These are phyloP conservation scores for Ophiosphaerella herpotricha DNA, from an alignment of 2,329 filamentous ascomycete genomes.

Conservation along the genomic window DNA sequence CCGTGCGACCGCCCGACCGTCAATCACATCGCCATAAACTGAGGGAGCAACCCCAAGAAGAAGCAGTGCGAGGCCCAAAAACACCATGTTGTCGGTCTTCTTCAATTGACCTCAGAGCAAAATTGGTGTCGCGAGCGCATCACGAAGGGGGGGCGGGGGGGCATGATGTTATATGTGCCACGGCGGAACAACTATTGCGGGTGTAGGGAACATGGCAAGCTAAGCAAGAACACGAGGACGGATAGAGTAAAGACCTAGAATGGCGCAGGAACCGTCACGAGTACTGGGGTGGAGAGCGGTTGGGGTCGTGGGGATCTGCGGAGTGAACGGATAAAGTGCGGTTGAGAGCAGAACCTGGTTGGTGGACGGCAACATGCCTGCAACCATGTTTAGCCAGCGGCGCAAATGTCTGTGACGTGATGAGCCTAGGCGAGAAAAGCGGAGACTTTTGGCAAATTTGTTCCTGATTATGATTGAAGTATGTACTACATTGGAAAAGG, in stretches of 20 bases:
- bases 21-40: conserved; percentile 13
- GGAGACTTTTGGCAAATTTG: background rate
- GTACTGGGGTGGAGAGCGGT: conserved; percentile 25
- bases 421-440: background rate
- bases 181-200: conserved; percentile 20
- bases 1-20: conserved; percentile 5
- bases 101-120: background rate
- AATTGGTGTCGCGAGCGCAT: background rate
- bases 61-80: conserved; percentile 16
- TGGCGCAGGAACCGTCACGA: conserved; percentile 12
- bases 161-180: conserved; percentile 11
- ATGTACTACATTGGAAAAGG: conserved; percentile 1
- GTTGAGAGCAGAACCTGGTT: conserved; percentile 28
- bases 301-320: conserved; percentile 26
- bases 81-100: conserved; percentile 15
- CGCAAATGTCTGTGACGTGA: background rate
- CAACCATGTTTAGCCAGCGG: background rate
- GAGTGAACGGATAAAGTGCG: conserved; percentile 41
- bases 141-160: conserved; percentile 1
- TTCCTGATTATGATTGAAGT: background rate
- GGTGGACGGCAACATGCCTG: conserved; percentile 16
- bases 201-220: conserved; percentile 19
- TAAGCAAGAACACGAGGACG: conserved; percentile 22
- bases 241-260: conserved; percentile 13
- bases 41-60: conserved; percentile 15